Evolutionary conservation across 179 eudicot species (phyloP).

Genomic region (Amaranthus tricolor): DNA sequence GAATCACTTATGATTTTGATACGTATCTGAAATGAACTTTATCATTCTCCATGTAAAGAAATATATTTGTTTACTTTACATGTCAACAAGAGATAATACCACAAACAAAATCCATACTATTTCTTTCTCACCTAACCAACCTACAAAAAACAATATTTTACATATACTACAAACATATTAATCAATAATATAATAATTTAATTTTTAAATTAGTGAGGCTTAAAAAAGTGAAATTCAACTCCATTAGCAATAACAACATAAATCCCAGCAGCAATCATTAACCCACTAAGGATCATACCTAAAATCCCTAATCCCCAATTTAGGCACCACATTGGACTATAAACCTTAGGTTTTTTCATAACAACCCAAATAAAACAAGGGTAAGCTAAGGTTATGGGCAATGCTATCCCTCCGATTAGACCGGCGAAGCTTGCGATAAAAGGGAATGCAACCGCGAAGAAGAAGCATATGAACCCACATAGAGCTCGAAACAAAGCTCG

Average conservation of each 20-base stretch:
- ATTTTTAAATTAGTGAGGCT: conserved; percentile 43
- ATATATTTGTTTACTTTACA: neutral
- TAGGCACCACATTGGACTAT: conserved; percentile 60
- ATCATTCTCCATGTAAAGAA: neutral
- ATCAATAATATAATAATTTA: neutral
- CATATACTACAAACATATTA: conserved; percentile 18
- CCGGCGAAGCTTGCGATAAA: conserved; percentile 75
- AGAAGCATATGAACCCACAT: conserved; percentile 64
- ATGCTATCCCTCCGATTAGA: conserved; percentile 60
- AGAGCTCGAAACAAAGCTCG: conserved; percentile 45
- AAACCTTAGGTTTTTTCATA: conserved; percentile 60
- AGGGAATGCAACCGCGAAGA: conserved; percentile 74
- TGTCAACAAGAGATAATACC: neutral
- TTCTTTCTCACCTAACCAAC: neutral
- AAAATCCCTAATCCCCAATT: conserved; percentile 62
- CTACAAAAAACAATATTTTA: too few relatives aligned
- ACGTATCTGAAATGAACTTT: neutral
- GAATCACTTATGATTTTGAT: neutral
- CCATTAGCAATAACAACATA: conserved; percentile 68
- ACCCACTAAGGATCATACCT: conserved; percentile 54
- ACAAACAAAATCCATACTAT: neutral
- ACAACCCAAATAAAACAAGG: conserved; percentile 84
- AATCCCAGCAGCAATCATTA: conserved; percentile 52
- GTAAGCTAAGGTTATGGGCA: conserved; percentile 76
- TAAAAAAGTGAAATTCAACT: conserved; percentile 63